Conservation (phyloP, 2,329 filamentous ascomycete genomes). For the Trichothecium sympodiale region DNA sequence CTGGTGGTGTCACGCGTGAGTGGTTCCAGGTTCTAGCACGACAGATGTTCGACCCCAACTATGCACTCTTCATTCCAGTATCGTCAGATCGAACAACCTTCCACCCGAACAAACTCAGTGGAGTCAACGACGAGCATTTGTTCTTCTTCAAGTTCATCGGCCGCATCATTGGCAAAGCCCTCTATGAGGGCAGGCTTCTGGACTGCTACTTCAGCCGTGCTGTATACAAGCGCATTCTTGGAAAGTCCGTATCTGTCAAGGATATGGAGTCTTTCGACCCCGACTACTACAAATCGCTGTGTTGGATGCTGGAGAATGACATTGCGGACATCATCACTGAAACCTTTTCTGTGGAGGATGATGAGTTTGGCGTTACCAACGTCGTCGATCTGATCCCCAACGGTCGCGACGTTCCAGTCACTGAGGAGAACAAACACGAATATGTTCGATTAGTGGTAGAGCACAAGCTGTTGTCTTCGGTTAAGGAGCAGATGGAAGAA, state of each 20-base stretch:
- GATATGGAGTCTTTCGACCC: conserved; percentile 98
- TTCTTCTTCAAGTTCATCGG: conserved; percentile 99
- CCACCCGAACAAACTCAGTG: conserved; percentile 91
- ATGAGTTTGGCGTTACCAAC: conserved; percentile 83
- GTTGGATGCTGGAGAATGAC: conserved; percentile 98
- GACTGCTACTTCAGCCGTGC: conserved; percentile 99
- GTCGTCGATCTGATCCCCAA: conserved; percentile 79
- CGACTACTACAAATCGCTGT: conserved; percentile 96
- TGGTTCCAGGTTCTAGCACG: conserved; percentile 98
- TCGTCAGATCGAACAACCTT: conserved; percentile 97
- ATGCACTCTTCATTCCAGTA: conserved; percentile 90
- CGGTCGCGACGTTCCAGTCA: conserved; percentile 85
- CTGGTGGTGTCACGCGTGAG: conserved; percentile 91
- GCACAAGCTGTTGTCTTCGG: conserved; percentile 82
- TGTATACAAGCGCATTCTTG: conserved; percentile 94
- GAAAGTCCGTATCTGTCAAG: conserved; percentile 91
- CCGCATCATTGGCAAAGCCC: conserved; percentile 92
- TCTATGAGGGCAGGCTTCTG: conserved; percentile 90
- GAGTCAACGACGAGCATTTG: conserved; percentile 89
- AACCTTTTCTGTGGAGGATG: conserved; percentile 87
- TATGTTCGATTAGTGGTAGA: conserved; percentile 93
- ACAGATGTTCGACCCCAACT: conserved; percentile 99
- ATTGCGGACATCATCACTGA: conserved; percentile 97
- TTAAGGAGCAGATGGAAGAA: conserved; percentile 86
- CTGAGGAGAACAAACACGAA: conserved; percentile 96